Percentiles rank a stretch among this genome's conserved stretches.
Conservation (phyloP, 371 early-diverging fungal genomes). For the Mortierella sp. region DNA sequence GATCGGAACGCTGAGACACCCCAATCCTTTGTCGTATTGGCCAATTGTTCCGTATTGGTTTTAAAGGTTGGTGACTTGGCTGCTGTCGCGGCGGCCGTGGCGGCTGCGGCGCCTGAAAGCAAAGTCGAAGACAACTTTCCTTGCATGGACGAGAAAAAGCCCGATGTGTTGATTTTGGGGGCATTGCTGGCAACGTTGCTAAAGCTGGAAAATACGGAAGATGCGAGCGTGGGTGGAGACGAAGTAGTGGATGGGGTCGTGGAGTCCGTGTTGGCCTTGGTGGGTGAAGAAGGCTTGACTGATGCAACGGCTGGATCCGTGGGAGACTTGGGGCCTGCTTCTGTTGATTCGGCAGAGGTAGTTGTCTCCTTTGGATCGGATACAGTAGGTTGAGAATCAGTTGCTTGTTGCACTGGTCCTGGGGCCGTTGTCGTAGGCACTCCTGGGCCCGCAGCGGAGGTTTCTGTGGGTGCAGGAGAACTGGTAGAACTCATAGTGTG, state of each 20-base stretch:
- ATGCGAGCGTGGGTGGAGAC: conserved; percentile 16
- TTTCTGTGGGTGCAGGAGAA: no score
- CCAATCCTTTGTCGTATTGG: conserved; percentile 49
- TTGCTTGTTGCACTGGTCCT: no score
- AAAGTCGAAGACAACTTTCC: conserved; percentile 44
- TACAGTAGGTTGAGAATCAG: no score
- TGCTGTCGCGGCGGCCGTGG: conserved; percentile 12
- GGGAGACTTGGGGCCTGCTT: neutral
- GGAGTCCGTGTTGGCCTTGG: neutral
- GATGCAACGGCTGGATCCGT: neutral
- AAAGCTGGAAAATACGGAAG: conserved; percentile 15
- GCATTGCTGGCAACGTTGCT: conserved; percentile 5
- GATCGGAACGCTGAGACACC: conserved; percentile 48
- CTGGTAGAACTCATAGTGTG: no score
- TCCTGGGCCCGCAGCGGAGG: no score
- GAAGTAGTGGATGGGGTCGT: conserved; percentile 19
- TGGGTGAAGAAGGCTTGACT: neutral
- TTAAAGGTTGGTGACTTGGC: conserved; percentile 1
- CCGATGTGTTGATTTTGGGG: conserved; percentile 38
- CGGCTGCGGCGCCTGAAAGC: neutral
- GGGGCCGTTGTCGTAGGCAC: no score
- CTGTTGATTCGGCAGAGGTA: neutral
- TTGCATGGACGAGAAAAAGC: conserved; percentile 49
- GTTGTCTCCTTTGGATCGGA: no score
- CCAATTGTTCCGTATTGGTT: conserved; percentile 44